Conservation (phyloP, 345 rosid species). For the Lagerstroemia speciosa region DNA sequence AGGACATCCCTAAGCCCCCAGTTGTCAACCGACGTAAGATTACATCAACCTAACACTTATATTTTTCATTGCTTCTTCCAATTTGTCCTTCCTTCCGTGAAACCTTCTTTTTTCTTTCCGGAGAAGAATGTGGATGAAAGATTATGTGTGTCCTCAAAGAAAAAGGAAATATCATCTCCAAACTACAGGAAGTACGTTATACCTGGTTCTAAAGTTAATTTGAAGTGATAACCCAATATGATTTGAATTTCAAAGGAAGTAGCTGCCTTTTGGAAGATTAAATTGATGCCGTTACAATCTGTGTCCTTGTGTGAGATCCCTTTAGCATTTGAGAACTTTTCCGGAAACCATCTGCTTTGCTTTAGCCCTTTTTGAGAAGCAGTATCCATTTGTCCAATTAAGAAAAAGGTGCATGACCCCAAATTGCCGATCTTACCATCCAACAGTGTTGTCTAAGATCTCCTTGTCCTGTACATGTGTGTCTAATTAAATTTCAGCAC, state of each 20-base stretch:
- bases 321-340: not conserved
- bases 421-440: not conserved
- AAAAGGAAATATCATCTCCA: not conserved
- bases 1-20: slow-evolving; percentile 68
- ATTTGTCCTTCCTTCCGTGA: not conserved
- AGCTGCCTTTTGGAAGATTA: not conserved
- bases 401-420: not conserved
- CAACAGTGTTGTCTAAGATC: not conserved
- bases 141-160: not conserved
- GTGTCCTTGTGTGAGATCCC: not conserved
- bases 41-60: not conserved
- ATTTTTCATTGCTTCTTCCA: not conserved
- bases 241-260: not conserved
- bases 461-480: not conserved
- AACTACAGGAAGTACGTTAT: not conserved
- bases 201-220: no score
- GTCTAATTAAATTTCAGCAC: not conserved
- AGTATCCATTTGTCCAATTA: not conserved
- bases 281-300: not conserved
- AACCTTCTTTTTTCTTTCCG: not conserved
- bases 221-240: no score
- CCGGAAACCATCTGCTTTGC: not conserved
- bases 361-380: not conserved
- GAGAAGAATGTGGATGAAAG: not conserved
- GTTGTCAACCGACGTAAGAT: slow-evolving; percentile 63